Evolutionary conservation across 2,329 filamentous ascomycete species (phyloP).

Genomic region (Alternaria sp.): DNA sequence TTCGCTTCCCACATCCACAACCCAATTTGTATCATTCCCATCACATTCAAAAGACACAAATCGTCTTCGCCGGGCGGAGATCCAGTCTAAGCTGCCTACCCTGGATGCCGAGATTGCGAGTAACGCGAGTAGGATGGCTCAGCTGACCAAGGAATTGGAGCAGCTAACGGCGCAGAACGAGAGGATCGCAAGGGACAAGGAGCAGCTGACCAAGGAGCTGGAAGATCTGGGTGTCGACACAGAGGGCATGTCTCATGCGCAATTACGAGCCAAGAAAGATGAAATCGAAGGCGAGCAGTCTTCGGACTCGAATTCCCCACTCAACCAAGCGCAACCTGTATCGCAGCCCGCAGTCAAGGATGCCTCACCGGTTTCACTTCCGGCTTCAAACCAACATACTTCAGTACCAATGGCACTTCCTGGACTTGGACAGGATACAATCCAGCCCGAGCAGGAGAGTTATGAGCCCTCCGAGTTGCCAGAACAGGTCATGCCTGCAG

Average conservation of each 20-base stretch:
- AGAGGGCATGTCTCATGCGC: constrained; percentile 53
- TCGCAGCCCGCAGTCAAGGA: background rate
- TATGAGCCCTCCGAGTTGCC: background rate
- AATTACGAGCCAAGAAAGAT: constrained; percentile 52
- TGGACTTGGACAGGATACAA: constrained; percentile 16
- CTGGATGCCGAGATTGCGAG: constrained; percentile 54
- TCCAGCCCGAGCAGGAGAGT: background rate
- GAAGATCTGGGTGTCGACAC: constrained; percentile 56
- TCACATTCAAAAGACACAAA: constrained; percentile 14
- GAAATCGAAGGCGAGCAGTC: constrained; percentile 43
- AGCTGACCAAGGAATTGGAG: constrained; percentile 54
- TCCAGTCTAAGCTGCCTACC: constrained; percentile 56
- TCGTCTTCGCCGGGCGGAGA: constrained; percentile 53
- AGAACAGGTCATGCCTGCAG: background rate
- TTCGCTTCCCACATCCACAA: background rate
- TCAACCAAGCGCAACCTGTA: background rate
- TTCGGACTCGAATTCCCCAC: constrained; percentile 5
- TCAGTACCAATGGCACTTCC: constrained; percentile 13
- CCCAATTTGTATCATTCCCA: background rate
- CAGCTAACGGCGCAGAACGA: constrained; percentile 47
- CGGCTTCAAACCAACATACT: background rate
- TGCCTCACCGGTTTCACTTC: background rate
- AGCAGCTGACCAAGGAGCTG: constrained; percentile 56
- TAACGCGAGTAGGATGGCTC: constrained; percentile 48
- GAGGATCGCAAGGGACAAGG: constrained; percentile 51